Evolutionary conservation across 192 early-diverging fungal genomes (phyloP).

Genomic region (Podila verticillata): DNA sequence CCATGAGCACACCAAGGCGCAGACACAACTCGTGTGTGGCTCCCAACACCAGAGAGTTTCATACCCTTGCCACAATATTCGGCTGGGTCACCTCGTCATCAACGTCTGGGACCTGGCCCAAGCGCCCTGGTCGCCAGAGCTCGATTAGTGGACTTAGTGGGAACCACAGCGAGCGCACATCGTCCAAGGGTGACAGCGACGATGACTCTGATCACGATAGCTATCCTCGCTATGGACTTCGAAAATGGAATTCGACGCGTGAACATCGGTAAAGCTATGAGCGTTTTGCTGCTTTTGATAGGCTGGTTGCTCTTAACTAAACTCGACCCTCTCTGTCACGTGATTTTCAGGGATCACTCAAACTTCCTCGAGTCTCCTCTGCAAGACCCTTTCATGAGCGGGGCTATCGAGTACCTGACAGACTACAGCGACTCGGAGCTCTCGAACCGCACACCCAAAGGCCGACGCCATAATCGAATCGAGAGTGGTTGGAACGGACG

Average conservation of each 20-base stretch:
- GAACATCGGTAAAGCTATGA: constrained; percentile 14
- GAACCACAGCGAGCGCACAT: neutral
- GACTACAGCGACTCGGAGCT: constrained; percentile 1
- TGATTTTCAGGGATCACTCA: no score
- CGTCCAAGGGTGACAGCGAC: constrained; percentile 13
- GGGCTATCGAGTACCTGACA: neutral
- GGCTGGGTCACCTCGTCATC: constrained; percentile 51
- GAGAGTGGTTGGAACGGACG: neutral
- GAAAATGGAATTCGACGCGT: constrained; percentile 6
- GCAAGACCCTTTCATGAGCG: neutral
- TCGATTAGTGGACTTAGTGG: neutral
- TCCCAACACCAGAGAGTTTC: constrained; percentile 52
- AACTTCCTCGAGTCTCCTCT: neutral
- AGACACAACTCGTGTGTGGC: constrained; percentile 55
- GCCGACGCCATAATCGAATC: neutral
- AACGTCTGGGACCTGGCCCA: neutral
- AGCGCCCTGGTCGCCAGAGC: neutral
- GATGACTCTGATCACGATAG: constrained; percentile 13
- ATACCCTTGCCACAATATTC: constrained; percentile 54
- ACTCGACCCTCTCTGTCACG: neutral
- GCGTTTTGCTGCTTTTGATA: neutral
- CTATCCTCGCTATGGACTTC: neutral
- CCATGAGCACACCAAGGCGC: constrained; percentile 16
- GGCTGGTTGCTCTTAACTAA: neutral
- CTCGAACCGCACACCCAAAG: neutral